These are phyloP conservation scores for Serpula lacrymans DNA, from an alignment of 768 basidiomycete species.

Conservation along the genomic window DNA sequence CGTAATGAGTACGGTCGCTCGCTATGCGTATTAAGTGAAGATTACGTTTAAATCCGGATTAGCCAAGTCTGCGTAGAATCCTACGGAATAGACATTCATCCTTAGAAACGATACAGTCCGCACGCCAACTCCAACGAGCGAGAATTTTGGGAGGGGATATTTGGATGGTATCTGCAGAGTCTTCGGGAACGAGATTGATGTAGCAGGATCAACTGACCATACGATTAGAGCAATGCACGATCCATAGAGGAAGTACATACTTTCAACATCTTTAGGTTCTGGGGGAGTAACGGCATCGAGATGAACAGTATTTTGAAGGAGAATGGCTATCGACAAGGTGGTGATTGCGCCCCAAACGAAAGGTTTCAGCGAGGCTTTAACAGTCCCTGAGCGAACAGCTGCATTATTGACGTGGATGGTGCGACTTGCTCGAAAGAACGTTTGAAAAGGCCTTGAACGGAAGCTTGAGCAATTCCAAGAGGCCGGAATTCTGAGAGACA, in stretches of 20 bases:
- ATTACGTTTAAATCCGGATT: conserved; percentile 57
- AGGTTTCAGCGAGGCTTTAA: conserved; percentile 16
- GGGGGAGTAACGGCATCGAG: conserved; percentile 39
- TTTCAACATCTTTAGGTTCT: conserved; percentile 2
- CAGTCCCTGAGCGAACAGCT: too few species aligned
- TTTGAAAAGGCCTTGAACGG: neutral
- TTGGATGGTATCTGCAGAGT: conserved; percentile 62
- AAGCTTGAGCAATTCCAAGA: neutral
- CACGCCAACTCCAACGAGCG: conserved; percentile 81
- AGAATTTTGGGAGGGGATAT: conserved; percentile 55
- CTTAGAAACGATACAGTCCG: conserved; percentile 86
- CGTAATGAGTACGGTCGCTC: too few species aligned
- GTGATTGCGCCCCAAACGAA: conserved; percentile 33
- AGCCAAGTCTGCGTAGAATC: conserved; percentile 83
- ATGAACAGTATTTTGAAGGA: conserved; percentile 30
- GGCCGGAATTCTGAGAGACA: too few species aligned
- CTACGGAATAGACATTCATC: conserved; percentile 86
- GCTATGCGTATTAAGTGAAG: neutral
- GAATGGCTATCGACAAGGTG: conserved; percentile 25
- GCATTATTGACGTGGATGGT: too few species aligned
- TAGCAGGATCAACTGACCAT: conserved; percentile 76
- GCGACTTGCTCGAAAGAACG: too few species aligned
- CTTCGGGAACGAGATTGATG: conserved; percentile 70
- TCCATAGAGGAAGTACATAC: neutral
- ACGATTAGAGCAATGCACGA: conserved; percentile 9